Evolutionary conservation across 1,139 yeast genomes (phyloP), one percentile per base, ranked within the genome.

Genomic region (Hansenula sp.): DNA sequence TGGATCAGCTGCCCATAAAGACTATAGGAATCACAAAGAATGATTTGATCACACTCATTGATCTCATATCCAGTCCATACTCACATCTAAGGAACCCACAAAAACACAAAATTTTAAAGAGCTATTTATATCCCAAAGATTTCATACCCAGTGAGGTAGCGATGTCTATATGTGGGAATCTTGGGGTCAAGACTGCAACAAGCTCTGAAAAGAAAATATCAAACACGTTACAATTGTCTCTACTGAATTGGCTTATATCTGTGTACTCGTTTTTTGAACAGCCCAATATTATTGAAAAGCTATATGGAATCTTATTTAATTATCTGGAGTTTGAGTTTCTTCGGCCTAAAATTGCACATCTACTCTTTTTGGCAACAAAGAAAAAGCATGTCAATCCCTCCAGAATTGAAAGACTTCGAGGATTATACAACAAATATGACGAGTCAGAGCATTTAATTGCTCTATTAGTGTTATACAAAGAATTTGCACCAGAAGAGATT

Each of bases 281-380:
- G 16, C 45, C 52, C 2, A 39, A 44, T 6, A 44, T 56, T 3
- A 44, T 62, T 6, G 52, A 51, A 3, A 47, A 47, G 26, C 43
- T 65, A 4, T 66, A 63, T 41, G 62, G 71, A 1, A 43, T 69
- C 13, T 57, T 75, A 41, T 62, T 73, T 46, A 66, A 69, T 24
- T 59, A 65, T 31, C 60, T 77, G 46, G 66, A 69, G 37, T 71
- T 61, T 44, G 77, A 72, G 44, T 67, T 60, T 39, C 55, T 69
- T 30, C 66, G 78, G 28, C 63, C 64, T 1, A 64, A 67, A 56
- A 53, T 71, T 5, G 66, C 77, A 13, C 69, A 69, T 39, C 45
- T 76, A 14, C 51, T 76, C 16, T 58, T 68, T 33, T 51, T 73
- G 41, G 46, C 66, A 1, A 60, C 75, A 0, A 55, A 54, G 13